Base-by-base conservation (phyloP, 2,329 filamentous ascomycete genomes). In the Epichloe coenophiala region DNA sequence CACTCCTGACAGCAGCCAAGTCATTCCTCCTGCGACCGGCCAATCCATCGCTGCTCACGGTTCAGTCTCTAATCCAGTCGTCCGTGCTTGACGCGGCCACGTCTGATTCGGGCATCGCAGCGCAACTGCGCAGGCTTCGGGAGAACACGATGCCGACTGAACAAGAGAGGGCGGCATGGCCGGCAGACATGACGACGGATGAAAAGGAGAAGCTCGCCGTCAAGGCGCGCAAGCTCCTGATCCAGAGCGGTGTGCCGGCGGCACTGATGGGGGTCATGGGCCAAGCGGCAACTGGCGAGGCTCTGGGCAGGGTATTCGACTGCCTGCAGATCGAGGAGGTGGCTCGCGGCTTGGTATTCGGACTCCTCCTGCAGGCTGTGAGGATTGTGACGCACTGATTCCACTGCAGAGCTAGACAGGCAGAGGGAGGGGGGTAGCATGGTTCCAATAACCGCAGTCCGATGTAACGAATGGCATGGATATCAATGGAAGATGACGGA, bases 231-330 rank as follows among this genome's bases (percentile, higher is more conserved):
- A 83, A 75, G 59, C 67, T 97, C 44, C 75, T 97, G 12, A 84
- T 96, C 31, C 83, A 88, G 62, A 83, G 85, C 60, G 90, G 91
- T 5, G 87, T 98, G 61, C 93, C 93, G 8, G 80, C 84, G 54
- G 90, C 91, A 5, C 69, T 98, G 56, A 93, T 84, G 59, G 89
- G 90, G 48, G 88, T 98, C 31, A 97, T 98, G 90, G 93, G 93
- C 5, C 83, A 87, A 61, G 86, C 86, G 47, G 93, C 93, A 6
- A 96, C 88, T 45, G 84, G 83, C 3, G 93, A 98, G 66, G 90
- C 91, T 12, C 71, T 98, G 50, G 90, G 90, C 2, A 81, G 83
- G 59, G 81, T 98, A 15, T 97, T 98, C 70, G 93, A 98, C 71
- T 91, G 87, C 61, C 72, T 98, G 57, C 93, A 98, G 70, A 79